Conservation (phyloP, 2,329 filamentous ascomycete genomes). For the Claviceps sp. region DNA sequence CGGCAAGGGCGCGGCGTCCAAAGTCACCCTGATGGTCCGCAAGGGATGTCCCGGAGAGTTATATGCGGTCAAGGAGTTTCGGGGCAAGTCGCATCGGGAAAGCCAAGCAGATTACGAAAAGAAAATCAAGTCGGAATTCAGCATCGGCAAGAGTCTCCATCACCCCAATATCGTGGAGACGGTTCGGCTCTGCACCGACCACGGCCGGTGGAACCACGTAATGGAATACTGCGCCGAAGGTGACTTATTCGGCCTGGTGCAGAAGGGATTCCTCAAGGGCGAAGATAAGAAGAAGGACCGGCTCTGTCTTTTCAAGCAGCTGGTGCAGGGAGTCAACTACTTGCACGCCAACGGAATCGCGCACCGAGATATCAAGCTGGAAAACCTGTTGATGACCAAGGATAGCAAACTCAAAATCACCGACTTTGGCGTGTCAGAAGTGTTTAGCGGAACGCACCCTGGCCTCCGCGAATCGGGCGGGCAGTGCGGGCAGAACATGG, state of each 20-base stretch:
- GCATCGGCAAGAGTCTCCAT: conserved; percentile 70
- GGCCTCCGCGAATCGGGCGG: conserved; percentile 60
- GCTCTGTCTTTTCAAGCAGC: conserved; percentile 78
- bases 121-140: conserved; percentile 86
- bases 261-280: conserved; percentile 52
- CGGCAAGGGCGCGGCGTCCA: conserved; percentile 71
- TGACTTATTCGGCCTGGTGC: conserved; percentile 64
- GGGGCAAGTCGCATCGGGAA: conserved; percentile 56
- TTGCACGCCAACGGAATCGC: conserved; percentile 75
- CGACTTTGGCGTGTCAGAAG: conserved; percentile 81
- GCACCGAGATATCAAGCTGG: conserved; percentile 81
- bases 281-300: conserved; percentile 56
- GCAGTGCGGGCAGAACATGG: conserved; percentile 61
- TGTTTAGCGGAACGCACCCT: conserved; percentile 71
- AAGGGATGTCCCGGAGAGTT: conserved; percentile 52
- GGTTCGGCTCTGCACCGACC: conserved; percentile 59
- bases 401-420: conserved; percentile 80
- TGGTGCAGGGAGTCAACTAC: conserved; percentile 70
- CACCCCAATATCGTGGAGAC: conserved; percentile 84
- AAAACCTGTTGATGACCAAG: conserved; percentile 68
- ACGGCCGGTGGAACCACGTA: conserved; percentile 73
- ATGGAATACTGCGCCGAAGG: conserved; percentile 86
- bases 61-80: conserved; percentile 81
- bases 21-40: conserved; percentile 66
- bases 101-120: conserved; percentile 63